phyloP scores from a whole-genome alignment of 495 filamentous ascomycete genomes.

The Daldinia childiae region DNA sequence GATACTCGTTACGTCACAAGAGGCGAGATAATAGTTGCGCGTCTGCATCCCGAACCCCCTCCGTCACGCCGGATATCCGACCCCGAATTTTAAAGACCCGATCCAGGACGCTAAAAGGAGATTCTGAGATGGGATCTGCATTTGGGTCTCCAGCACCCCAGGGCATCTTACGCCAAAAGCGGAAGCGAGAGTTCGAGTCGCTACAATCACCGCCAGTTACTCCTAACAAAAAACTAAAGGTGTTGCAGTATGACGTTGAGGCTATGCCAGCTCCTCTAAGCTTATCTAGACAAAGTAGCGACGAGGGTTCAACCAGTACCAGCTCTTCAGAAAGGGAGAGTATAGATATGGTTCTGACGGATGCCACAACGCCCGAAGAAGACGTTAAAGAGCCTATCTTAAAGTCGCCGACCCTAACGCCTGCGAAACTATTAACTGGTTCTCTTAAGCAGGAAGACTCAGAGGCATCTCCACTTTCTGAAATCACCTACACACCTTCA shows the following conservation, averaged over 20 bases:
- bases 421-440: slow-evolving; percentile 41
- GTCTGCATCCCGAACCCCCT: slow-evolving; percentile 55
- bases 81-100: slow-evolving; percentile 52
- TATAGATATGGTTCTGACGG: slow-evolving; percentile 47
- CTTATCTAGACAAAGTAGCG: slow-evolving; percentile 42
- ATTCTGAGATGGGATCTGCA: slow-evolving; percentile 45
- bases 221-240: slow-evolving; percentile 55
- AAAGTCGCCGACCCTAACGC: slow-evolving; percentile 52
- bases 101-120: slow-evolving; percentile 45
- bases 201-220: slow-evolving; percentile 58
- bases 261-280: slow-evolving; percentile 37
- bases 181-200: slow-evolving; percentile 46
- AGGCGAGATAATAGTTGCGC: slow-evolving; percentile 55
- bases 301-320: slow-evolving; percentile 37
- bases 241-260: slow-evolving; percentile 46
- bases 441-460: slow-evolving; percentile 47
- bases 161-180: slow-evolving; percentile 41
- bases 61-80: slow-evolving; percentile 59
- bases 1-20: slow-evolving; percentile 57
- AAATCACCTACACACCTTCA: slow-evolving; percentile 40
- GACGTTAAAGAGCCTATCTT: slow-evolving; percentile 49
- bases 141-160: slow-evolving; percentile 32
- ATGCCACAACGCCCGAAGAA: slow-evolving; percentile 53
- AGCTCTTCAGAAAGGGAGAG: slow-evolving; percentile 38
- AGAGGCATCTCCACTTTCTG: slow-evolving; percentile 34